Base-by-base conservation (phyloP, 2,329 filamentous ascomycete species). In the Apiospora saccharicola region DNA sequence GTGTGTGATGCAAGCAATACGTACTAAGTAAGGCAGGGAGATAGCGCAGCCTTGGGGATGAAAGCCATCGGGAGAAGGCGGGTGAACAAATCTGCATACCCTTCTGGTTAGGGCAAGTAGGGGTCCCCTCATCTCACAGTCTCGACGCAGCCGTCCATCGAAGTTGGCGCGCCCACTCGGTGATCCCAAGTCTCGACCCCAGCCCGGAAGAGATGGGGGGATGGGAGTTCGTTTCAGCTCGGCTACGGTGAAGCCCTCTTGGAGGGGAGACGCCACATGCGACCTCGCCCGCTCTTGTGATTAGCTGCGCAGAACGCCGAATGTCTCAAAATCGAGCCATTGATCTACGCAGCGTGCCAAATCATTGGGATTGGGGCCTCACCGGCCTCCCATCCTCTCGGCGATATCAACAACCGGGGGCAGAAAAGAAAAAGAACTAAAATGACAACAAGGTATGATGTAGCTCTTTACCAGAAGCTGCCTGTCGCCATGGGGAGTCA, bases 231-330 rank as follows among this genome's bases (percentile, higher is more conserved):
- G 34, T 22, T 64, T 64, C 57, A 64, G 57, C 57, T 64, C 57
- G 57, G 34, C 57, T 41, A 41, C 57, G 57, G 57, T 22, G 57
- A 41, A n/a, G 16, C 22, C 22, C 8, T 64, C 34, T 7, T 41
- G 57, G 57, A 41, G 57, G 57, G 57, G 34, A 64, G 34, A 41
- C 57, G 57, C 57, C 57, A 64, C 57, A 61, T 61, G 30, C 30
- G n/a, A 61, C 19, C n/a, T n/a, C 7, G 26, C 26, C 53, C 16
- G 53, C 53, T 37, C 34, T 14, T 30, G 22, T 64, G 57, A 64
- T 64, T 64, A 64, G 57, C 57, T 64, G 57, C 34, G 10, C 30
- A 64, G 22, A 41, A 64, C 57, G n/a, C 57, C 57, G 57, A 64
- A 41, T 41, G 34, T 64, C 57, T 41, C 57, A 19, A 37, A 37